A percentile compares a stretch with the other conserved stretches of the same genome.
Evolutionary conservation across 495 filamentous ascomycete species (phyloP).

Genomic region (Penicillium mononematosum): DNA sequence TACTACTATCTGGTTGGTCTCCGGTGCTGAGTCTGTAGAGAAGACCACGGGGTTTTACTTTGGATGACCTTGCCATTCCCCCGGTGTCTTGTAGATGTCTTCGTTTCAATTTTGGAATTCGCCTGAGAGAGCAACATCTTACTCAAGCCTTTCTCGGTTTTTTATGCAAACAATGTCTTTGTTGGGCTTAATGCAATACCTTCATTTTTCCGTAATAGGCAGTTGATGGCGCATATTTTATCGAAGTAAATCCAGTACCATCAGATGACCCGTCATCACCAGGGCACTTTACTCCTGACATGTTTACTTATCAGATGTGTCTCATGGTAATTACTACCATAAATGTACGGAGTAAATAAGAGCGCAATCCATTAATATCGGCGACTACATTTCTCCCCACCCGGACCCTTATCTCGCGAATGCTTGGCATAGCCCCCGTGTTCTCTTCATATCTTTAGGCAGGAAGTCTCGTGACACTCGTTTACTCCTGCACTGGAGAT

Average conservation of each 20-base stretch:
- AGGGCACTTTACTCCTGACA: not conserved
- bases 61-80: constrained; percentile 10
- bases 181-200: constrained; percentile 2
- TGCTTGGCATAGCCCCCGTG: constrained; percentile 19
- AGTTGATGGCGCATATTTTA: not conserved
- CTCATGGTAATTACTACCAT: not conserved
- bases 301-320: not conserved
- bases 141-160: not conserved
- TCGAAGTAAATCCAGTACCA: not conserved
- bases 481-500: not conserved
- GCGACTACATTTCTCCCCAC: constrained; percentile 2
- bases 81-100: constrained; percentile 25
- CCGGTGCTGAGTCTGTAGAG: constrained; percentile 21
- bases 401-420: constrained; percentile 17
- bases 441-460: constrained; percentile 15
- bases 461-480: constrained; percentile 1
- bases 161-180: not conserved
- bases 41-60: constrained; percentile 17
- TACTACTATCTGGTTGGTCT: constrained; percentile 16
- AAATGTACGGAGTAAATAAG: not conserved
- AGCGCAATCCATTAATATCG: not conserved
- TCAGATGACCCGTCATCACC: not conserved
- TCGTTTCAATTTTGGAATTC: constrained; percentile 5
- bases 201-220: not conserved
- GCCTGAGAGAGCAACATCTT: not conserved